Evolutionary conservation across 2,329 filamentous ascomycete species (phyloP), one percentile per base, ranked within the genome.

Genomic region (Colletotrichum eremochloae): DNA sequence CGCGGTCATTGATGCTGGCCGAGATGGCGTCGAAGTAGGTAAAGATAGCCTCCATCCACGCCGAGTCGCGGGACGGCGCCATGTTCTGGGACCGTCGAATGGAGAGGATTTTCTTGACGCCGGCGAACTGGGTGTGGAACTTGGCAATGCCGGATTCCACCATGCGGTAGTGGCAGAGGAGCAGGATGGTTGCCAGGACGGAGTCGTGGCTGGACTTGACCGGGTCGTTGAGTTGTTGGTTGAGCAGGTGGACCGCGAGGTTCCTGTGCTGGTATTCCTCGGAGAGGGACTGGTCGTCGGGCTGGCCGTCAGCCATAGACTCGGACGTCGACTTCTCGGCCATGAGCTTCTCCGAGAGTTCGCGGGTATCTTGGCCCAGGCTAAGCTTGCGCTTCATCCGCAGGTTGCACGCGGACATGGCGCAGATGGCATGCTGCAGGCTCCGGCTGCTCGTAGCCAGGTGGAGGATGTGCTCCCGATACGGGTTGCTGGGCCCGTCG

Each of bases 11-110:
- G 79, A 97, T 94, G 64, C 93, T 95, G 50, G 94, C 94, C 0
- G 94, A 95, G 83, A 98, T 94, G 67, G 95, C 94, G 80, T 98
- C 96, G 79, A 97, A 97, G 87, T 96, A 97, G 44, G 94, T 96
- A 79, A 98, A 98, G 76, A 97, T 91, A 53, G 94, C 91, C 77
- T 97, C 94, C 85, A 97, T 96, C 95, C 95, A 98, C 15, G 91
- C 90, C 71, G 94, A 93, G 73, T 95, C 93, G 63, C 90, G 89
- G 81, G 78, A 90, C 77, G 79, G 87, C 82, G 79, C 89, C 67
- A 82, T 83, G 0, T 84, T 82, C 31, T 84, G 84, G 5, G 83
- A 80, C 75, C 92, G 89, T 71, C 95, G 89, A 83, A 97, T 89
- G 5, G 91, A 89, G 14, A 98, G 88, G 42, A 98, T 90, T 84